Conservation (phyloP, 106 monocot species). For the Dendrobium huoshanense region DNA sequence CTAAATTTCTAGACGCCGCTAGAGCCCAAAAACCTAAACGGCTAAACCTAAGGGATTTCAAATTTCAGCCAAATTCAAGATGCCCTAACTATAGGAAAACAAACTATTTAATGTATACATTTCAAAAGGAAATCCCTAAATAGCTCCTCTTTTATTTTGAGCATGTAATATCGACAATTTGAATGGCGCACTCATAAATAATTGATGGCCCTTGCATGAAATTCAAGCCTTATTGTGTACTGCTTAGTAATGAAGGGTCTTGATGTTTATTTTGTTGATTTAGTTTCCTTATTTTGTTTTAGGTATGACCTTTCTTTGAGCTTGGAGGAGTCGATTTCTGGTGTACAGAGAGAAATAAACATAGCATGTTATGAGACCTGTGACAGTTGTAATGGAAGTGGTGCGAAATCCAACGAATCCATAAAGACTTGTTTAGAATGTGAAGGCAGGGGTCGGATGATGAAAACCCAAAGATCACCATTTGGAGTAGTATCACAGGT, state of each 20-base stretch:
- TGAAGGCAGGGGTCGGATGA: slow-evolving; percentile 67
- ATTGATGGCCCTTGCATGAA: background rate
- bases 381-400: slow-evolving; percentile 64
- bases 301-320: slow-evolving; percentile 76
- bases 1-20: too few species aligned
- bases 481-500: slow-evolving; percentile 96
- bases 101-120: too few species aligned
- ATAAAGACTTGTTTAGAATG: slow-evolving; percentile 73
- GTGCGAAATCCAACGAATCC: slow-evolving; percentile 66
- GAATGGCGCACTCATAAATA: background rate
- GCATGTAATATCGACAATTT: background rate
- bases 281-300: slow-evolving; percentile 12
- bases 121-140: too few species aligned
- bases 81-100: too few species aligned
- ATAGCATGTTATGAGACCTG: slow-evolving; percentile 64
- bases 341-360: slow-evolving; percentile 43
- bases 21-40: too few species aligned
- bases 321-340: slow-evolving; percentile 90
- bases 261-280: background rate
- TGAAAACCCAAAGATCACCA: slow-evolving; percentile 81
- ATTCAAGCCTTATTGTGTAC: background rate
- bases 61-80: too few species aligned
- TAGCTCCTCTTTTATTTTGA: background rate
- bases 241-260: background rate
- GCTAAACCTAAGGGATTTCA: too few species aligned